phyloP scores from a whole-genome alignment of 2,329 filamentous ascomycete species.

The Akanthomyces dipterigenus region DNA sequence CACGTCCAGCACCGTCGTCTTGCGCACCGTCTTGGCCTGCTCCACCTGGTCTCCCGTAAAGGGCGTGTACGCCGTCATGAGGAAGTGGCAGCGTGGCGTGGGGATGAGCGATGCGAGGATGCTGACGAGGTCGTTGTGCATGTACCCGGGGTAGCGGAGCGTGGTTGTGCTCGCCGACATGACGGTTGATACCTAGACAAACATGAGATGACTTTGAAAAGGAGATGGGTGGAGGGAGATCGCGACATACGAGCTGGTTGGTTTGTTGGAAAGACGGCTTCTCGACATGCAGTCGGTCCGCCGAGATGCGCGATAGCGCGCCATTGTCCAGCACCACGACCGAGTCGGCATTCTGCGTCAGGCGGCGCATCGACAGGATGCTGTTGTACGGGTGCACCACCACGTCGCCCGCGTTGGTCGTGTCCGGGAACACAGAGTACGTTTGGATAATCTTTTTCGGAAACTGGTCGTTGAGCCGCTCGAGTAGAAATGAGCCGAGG shows the following conservation, averaged over 20 bases:
- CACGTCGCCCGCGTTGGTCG: constrained; percentile 77
- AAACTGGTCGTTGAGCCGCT: constrained; percentile 92
- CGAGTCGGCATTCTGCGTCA: constrained; percentile 95
- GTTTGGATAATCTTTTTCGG: constrained; percentile 99
- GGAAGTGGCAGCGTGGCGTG: constrained; percentile 92
- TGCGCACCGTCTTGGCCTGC: constrained; percentile 93
- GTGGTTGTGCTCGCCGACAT: constrained; percentile 98
- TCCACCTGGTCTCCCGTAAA: constrained; percentile 96
- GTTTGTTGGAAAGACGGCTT: constrained; percentile 96
- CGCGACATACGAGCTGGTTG: constrained; percentile 69
- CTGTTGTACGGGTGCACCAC: constrained; percentile 99
- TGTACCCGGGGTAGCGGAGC: constrained; percentile 93
- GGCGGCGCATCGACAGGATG: constrained; percentile 77
- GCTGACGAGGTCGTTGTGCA: constrained; percentile 98
- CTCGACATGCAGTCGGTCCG: constrained; percentile 89
- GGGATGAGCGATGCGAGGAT: constrained; percentile 95
- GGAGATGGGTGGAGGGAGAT: not conserved
- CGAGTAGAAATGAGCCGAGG: constrained; percentile 89
- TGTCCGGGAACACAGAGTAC: constrained; percentile 97
- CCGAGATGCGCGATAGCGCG: constrained; percentile 85
- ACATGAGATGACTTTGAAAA: too few relatives aligned
- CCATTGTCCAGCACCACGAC: constrained; percentile 97
- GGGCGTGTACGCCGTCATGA: constrained; percentile 97
- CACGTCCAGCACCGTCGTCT: constrained; percentile 95
- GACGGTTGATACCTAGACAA: constrained; percentile 73